phyloP scores from a whole-genome alignment of 2,329 filamentous ascomycete species.

The Ascochyta fabae region DNA sequence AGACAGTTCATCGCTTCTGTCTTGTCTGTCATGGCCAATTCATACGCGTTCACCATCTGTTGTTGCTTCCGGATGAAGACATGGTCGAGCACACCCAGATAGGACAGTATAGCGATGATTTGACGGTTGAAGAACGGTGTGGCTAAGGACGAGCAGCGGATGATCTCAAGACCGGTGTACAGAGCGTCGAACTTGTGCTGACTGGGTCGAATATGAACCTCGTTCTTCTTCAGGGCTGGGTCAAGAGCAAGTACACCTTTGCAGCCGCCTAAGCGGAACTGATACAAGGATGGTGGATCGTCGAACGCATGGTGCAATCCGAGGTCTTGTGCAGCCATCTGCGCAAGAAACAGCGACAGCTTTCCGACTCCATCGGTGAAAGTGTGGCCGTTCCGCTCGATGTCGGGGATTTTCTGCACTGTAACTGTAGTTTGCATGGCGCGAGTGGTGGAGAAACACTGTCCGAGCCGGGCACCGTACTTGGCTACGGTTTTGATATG shows the following conservation, averaged over 20 bases:
- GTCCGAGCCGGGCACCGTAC: conserved; percentile 85
- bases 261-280: conserved; percentile 90
- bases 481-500: conserved; percentile 87
- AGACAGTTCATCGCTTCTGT: conserved; percentile 71
- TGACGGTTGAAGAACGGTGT: conserved; percentile 87
- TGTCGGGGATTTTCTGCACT: conserved; percentile 68
- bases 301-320: conserved; percentile 61
- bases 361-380: conserved; percentile 96
- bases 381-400: conserved; percentile 70
- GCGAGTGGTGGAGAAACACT: conserved; percentile 93
- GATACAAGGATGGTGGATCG: conserved; percentile 78
- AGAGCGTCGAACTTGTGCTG: conserved; percentile 84
- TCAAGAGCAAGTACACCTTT: conserved; percentile 87
- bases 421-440: conserved; percentile 70
- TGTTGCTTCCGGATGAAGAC: conserved; percentile 73
- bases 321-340: conserved; percentile 75
- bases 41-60: conserved; percentile 70
- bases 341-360: conserved; percentile 79
- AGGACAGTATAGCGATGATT: conserved; percentile 82
- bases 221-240: conserved; percentile 67
- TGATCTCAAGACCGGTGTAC: conserved; percentile 80
- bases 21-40: conserved; percentile 72
- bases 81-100: conserved; percentile 71
- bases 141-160: conserved; percentile 78
- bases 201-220: conserved; percentile 80